Base-by-base conservation (phyloP, 805 yeast species). In the Candida boleticola region DNA sequence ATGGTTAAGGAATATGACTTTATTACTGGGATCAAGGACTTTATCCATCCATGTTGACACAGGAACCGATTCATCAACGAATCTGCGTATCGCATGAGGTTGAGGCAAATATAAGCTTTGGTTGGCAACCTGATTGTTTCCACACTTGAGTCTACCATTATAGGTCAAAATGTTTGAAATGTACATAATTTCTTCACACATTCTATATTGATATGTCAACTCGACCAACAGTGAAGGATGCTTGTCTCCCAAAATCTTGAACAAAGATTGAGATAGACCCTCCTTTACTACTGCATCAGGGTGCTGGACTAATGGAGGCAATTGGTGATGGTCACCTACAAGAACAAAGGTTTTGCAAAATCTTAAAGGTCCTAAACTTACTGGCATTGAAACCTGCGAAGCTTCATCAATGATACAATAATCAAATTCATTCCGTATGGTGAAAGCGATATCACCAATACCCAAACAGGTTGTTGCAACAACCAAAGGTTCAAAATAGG, bases 331-430 rank as follows among this genome's bases (percentile, higher is more conserved):
- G 58, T 93, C 99, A 7, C 99, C 99, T n/a, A 93, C 97, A 46
- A 93, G 72, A 1, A 93, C 75, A 58, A 92, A 93, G 60, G 77
- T 85, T 35, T 84, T 83, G 26, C 89, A 83, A 49, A 76, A 78
- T 25, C 89, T 63, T 36, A 93, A 60, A 0, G 99, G 98, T 0
- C 98, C 99, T 22, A 93, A 61, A 51, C 95, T 85, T 4, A 87
- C 74, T 0, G 99, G 99, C 73, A 92, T 73, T 0, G 97, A 84
- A 0, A 92, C 86, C 56, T 93, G 99, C 1, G 97, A 89, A 0
- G 98, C 98, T 60, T 93, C 99, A 60, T 93, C 99, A 34, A 93
- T 76, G 32, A 93, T 89, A 57, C 97, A 95, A 57, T 86, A 92
- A 55, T 93, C 99, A 61, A 93, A 93, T 13, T 66, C 72, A 26